A percentile compares a stretch with the other conserved stretches of the same genome.
Evolutionary conservation across 306 rosid species (phyloP).

Genomic region (Dryas drummondii): DNA sequence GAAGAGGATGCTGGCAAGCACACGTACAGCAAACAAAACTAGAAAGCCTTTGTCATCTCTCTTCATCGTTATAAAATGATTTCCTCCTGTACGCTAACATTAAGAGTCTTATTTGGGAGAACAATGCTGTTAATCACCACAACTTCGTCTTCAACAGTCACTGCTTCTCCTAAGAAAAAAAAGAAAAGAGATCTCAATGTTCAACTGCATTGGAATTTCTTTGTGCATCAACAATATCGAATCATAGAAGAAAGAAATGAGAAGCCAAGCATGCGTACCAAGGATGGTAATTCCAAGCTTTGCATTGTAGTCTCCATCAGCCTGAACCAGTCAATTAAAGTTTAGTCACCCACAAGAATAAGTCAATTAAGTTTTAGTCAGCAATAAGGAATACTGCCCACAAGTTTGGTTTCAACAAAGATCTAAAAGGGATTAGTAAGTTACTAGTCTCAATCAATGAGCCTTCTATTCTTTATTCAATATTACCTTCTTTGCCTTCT

Average conservation of each 20-base stretch:
- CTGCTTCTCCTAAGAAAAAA: conserved; percentile 47
- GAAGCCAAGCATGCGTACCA: conserved; percentile 30
- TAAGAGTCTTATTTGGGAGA: conserved; percentile 50
- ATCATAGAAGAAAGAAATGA: background rate
- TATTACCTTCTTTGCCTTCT: no score
- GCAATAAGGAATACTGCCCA: conserved; percentile 3
- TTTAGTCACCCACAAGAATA: conserved; percentile 21
- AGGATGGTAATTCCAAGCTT: conserved; percentile 54
- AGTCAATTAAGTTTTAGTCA: conserved; percentile 29
- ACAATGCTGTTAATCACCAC: conserved; percentile 57
- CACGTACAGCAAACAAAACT: background rate
- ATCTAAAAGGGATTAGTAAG: background rate
- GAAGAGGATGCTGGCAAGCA: background rate
- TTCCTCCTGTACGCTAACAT: conserved; percentile 49
- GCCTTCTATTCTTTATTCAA: background rate
- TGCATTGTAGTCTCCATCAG: conserved; percentile 45
- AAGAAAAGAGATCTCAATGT: conserved; percentile 10
- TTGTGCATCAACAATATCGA: background rate
- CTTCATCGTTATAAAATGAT: conserved; percentile 33
- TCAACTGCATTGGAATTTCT: background rate
- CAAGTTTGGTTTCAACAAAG: background rate
- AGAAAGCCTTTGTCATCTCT: conserved; percentile 10
- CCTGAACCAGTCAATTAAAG: conserved; percentile 35
- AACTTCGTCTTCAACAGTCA: conserved; percentile 58
- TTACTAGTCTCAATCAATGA: background rate